These are phyloP conservation scores for Gyrodon lividus DNA, from an alignment of 768 basidiomycete species.

Conservation along the genomic window DNA sequence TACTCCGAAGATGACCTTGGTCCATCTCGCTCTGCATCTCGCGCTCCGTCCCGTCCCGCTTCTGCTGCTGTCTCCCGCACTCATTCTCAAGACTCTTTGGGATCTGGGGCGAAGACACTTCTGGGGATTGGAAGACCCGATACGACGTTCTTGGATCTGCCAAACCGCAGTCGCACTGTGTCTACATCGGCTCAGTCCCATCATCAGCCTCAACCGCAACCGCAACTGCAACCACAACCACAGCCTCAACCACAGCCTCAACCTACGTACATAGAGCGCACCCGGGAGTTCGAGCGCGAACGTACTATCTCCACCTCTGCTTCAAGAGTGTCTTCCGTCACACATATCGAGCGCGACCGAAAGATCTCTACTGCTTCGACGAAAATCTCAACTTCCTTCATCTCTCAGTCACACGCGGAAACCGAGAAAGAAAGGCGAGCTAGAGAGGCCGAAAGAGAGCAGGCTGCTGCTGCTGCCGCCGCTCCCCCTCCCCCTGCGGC, in stretches of 20 bases:
- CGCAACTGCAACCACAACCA: neutral
- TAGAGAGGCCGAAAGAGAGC: constrained; percentile 16
- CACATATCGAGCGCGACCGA: constrained; percentile 26
- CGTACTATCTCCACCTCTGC: constrained; percentile 24
- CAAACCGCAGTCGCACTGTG: constrained; percentile 26
- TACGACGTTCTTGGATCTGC: constrained; percentile 27
- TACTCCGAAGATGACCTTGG: constrained; percentile 64
- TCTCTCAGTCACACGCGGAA: constrained; percentile 18
- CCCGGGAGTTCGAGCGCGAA: constrained; percentile 25
- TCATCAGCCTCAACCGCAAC: constrained; percentile 14
- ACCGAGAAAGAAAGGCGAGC: constrained; percentile 26
- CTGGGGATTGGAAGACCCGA: constrained; percentile 29
- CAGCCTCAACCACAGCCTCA: neutral
- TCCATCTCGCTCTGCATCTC: constrained; percentile 31
- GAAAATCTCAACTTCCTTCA: constrained; percentile 35
- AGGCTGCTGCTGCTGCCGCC: neutral
- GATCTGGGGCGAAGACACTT: constrained; percentile 32
- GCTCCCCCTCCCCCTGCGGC: neutral
- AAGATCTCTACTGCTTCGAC: constrained; percentile 24
- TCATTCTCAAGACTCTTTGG: constrained; percentile 47
- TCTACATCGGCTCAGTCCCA: constrained; percentile 13
- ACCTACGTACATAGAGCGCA: constrained; percentile 24
- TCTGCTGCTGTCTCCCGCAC: constrained; percentile 53
- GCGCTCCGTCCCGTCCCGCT: constrained; percentile 41
- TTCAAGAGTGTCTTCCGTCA: constrained; percentile 21